A percentile compares a stretch with the other conserved stretches of the same genome.
Conservation (phyloP, 345 rosid species). For the Hypericum perforatum region DNA sequence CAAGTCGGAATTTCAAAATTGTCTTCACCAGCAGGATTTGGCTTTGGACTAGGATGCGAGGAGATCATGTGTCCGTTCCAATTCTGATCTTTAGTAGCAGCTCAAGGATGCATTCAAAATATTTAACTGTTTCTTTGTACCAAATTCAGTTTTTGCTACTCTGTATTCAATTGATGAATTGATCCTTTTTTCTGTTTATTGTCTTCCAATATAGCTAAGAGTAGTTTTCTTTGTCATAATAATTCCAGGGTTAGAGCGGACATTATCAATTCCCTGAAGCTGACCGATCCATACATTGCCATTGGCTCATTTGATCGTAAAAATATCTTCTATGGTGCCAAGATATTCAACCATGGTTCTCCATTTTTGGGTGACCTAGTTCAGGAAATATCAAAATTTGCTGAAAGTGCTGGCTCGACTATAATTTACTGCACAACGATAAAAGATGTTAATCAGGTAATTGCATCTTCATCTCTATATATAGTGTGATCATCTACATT, state of each 20-base stretch:
- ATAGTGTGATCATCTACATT: neutral
- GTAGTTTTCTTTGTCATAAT: constrained; percentile 1
- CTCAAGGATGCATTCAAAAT: too few relatives aligned
- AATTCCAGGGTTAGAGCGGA: constrained; percentile 32
- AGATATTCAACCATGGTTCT: constrained; percentile 21
- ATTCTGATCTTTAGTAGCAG: too few relatives aligned
- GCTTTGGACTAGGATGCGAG: too few relatives aligned
- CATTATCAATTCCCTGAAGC: constrained; percentile 28
- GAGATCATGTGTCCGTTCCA: too few relatives aligned
- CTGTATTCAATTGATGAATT: constrained; percentile 10
- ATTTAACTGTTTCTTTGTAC: too few relatives aligned
- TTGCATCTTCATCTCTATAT: neutral
- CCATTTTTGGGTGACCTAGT: constrained; percentile 27
- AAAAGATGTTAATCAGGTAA: constrained; percentile 37
- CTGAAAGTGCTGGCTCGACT: constrained; percentile 21
- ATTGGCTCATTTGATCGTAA: constrained; percentile 42
- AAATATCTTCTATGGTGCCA: constrained; percentile 42
- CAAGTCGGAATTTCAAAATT: too few relatives aligned
- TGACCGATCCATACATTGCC: constrained; percentile 34
- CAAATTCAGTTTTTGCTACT: too few relatives aligned
- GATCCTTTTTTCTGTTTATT: neutral
- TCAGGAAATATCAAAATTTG: constrained; percentile 30
- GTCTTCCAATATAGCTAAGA: neutral
- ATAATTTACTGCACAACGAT: constrained; percentile 37
- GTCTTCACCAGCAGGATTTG: too few relatives aligned